Evolutionary conservation across 2,329 filamentous ascomycete species (phyloP), one percentile per base, ranked within the genome.

Genomic region (Sarocladium kiliense): DNA sequence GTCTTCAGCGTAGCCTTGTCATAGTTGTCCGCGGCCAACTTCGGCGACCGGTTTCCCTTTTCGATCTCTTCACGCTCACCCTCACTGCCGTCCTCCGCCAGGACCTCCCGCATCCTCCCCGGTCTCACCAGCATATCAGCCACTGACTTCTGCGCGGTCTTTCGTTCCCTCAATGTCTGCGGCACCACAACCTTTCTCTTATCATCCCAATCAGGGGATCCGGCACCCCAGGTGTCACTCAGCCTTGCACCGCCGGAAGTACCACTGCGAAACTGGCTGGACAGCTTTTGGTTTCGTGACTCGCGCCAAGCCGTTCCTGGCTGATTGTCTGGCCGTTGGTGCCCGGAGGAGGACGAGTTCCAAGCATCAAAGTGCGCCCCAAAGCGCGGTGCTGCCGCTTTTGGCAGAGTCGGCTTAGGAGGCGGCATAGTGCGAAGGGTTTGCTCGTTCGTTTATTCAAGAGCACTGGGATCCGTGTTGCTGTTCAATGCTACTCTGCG

Each of bases 281-380:
- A 77, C 37, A 96, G 76, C 71, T 93, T 94, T 54, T 77, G 70
- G 44, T 77, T 81, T 41, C 89, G 82, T 14, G 84, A 87, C 53
- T 84, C 77, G 23, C 89, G 84, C 90, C 91, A 95, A 65, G 82
- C 60, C 23, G 80, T 79, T 2, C 82, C 80, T 1, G 87, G 77
- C 3, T 75, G 72, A 57, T 83, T 85, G 57, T 93, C 88, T 41
- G 88, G 83, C 39, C 84, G 80, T 70, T 96, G 91, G 67, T 96
- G 90, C 45, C 89, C 89, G 1, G 87, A 86, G 5, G 86, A 84
- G 12, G 84, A 82, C 14, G 85, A 86, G 71, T 91, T 91, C 84
- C 85, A 89, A 4, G 83, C 77, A 68, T 88, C 86, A 63, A 87
- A 88, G 57, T 66, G 64, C 34, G 71, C 70, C 25, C 71, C 68